Percentiles rank a stretch among this genome's conserved stretches.
Evolutionary conservation across 23 red algal genomes (phyloP).

Genomic region (Gracilaria caudata): DNA sequence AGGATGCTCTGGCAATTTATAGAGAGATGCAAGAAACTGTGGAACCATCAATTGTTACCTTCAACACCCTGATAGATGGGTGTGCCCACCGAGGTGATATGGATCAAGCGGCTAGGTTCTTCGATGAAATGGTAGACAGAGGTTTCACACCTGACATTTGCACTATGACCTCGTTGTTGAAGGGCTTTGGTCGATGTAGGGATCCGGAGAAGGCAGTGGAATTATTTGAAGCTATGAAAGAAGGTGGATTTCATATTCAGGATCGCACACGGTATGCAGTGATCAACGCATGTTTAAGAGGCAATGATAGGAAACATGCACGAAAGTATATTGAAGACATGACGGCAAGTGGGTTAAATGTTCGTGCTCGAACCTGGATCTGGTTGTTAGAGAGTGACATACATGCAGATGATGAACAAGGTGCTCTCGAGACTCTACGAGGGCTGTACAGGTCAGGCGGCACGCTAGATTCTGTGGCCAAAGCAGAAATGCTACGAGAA

Average conservation of each 20-base stretch:
- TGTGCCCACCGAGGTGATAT: constrained; percentile 82
- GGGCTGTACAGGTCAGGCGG: constrained; percentile 24
- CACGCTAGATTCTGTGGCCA: constrained; percentile 19
- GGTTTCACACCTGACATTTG: constrained; percentile 69
- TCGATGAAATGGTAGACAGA: constrained; percentile 72
- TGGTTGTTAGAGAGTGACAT: constrained; percentile 65
- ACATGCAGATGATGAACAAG: constrained; percentile 56
- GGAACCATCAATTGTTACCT: constrained; percentile 70
- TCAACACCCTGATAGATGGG: constrained; percentile 75
- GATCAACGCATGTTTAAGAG: constrained; percentile 76
- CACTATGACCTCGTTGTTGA: constrained; percentile 74
- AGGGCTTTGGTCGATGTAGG: constrained; percentile 74
- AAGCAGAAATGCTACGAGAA: constrained; percentile 34
- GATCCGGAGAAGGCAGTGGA: constrained; percentile 64
- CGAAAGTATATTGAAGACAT: constrained; percentile 47
- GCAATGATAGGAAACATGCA: constrained; percentile 60
- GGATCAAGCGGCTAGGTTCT: constrained; percentile 61
- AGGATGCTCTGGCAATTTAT: constrained; percentile 60
- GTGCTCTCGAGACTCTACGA: constrained; percentile 40
- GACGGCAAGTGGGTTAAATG: constrained; percentile 26
- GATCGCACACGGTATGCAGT: constrained; percentile 74
- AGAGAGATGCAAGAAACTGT: constrained; percentile 71
- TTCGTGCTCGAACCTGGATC: constrained; percentile 66
- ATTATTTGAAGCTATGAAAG: constrained; percentile 73
- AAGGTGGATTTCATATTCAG: constrained; percentile 69